These are phyloP conservation scores for Cardamine chenopodiifolia DNA, from an alignment of 345 rosid genomes.

Conservation along the genomic window DNA sequence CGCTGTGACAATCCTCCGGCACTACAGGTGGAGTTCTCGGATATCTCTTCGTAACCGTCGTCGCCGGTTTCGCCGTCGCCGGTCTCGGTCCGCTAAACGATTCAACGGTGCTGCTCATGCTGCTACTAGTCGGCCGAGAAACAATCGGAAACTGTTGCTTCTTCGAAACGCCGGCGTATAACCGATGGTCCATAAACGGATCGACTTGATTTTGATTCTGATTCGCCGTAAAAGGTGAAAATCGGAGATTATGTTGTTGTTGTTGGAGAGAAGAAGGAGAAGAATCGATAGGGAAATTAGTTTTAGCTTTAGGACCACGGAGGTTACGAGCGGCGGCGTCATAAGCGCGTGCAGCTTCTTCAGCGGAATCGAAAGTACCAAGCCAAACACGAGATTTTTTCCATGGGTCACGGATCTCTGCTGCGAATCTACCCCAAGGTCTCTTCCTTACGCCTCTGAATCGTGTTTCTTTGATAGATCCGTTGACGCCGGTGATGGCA, in stretches of 20 bases:
- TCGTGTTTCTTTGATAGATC: conserved; percentile 47
- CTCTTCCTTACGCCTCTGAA: conserved; percentile 87
- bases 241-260: conserved; percentile 14
- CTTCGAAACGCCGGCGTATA: conserved; percentile 39
- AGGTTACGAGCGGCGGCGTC: conserved; percentile 76
- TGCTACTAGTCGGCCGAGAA: conserved; percentile 73
- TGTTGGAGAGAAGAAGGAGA: background rate
- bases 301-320: conserved; percentile 88
- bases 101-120: conserved; percentile 95
- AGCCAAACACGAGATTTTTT: conserved; percentile 91
- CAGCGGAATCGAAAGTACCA: conserved; percentile 89
- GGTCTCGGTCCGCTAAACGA: conserved; percentile 81
- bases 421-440: conserved; percentile 90
- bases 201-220: conserved; percentile 30
- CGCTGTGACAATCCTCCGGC: conserved; percentile 89
- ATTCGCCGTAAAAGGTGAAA: conserved; percentile 7
- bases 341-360: conserved; percentile 86
- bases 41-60: conserved; percentile 36
- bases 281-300: conserved; percentile 59
- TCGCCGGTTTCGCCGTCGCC: background rate
- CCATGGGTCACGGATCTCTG: conserved; percentile 91
- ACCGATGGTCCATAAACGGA: conserved; percentile 49
- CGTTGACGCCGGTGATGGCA: conserved; percentile 1
- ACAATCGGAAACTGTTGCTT: conserved; percentile 11
- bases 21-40: conserved; percentile 63